phyloP scores from a whole-genome alignment of 495 filamentous ascomycete genomes.

The Penicillium herquei region DNA sequence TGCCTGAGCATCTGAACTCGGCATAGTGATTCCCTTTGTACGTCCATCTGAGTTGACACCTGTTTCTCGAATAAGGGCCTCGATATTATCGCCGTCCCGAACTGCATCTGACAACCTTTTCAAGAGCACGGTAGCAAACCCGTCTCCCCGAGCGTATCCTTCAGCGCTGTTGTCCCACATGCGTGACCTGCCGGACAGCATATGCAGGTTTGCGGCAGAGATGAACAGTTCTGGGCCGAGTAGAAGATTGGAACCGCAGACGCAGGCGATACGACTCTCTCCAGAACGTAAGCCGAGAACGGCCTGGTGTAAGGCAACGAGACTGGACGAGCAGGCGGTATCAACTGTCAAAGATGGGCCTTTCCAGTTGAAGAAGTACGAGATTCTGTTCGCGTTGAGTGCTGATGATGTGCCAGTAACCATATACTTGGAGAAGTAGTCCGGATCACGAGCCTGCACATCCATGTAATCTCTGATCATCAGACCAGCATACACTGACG shows the following conservation, averaged over 20 bases:
- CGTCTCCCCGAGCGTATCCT: constrained; percentile 37
- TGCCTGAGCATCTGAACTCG: constrained; percentile 56
- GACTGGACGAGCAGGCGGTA: constrained; percentile 33
- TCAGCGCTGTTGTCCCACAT: constrained; percentile 35
- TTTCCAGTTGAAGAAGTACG: constrained; percentile 45
- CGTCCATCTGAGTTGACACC: constrained; percentile 44
- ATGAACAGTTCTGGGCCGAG: not conserved
- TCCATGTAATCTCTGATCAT: constrained; percentile 28
- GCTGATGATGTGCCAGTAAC: constrained; percentile 39
- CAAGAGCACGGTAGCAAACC: constrained; percentile 26
- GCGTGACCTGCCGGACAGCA: constrained; percentile 29
- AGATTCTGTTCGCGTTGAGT: constrained; percentile 32
- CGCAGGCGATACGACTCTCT: constrained; percentile 29
- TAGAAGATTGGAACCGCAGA: constrained; percentile 5
- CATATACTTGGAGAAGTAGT: constrained; percentile 26
- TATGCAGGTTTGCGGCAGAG: constrained; percentile 2
- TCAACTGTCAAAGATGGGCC: constrained; percentile 39
- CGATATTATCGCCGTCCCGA: constrained; percentile 34
- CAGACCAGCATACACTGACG: constrained; percentile 25
- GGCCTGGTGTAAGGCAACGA: constrained; percentile 44
- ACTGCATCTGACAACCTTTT: constrained; percentile 39
- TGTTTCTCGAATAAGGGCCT: constrained; percentile 40
- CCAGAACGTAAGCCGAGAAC: constrained; percentile 38
- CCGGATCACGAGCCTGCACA: constrained; percentile 41
- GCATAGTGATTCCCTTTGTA: constrained; percentile 37